Evolutionary conservation across 1,284 basidiomycete genomes (phyloP).

Genomic region (Volvariella volvacea): DNA sequence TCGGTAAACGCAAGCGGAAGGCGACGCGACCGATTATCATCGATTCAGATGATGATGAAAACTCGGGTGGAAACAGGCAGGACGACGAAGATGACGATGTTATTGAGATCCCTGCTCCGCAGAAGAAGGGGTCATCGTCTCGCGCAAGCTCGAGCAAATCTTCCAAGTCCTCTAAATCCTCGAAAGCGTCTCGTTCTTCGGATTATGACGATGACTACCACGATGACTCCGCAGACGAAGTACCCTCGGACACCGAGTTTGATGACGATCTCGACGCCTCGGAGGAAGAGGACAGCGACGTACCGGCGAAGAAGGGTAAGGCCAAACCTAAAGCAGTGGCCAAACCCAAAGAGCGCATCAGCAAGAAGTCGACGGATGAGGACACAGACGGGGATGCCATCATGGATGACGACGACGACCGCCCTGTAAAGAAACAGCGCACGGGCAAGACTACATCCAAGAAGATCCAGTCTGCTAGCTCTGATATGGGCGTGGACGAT

Average conservation of each 20-base stretch:
- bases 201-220: constrained; percentile 41
- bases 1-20: constrained; percentile 7
- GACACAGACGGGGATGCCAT: constrained; percentile 14
- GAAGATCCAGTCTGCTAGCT: constrained; percentile 12
- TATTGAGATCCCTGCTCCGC: constrained; percentile 10
- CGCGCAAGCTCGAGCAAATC: constrained; percentile 8
- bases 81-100: constrained; percentile 13
- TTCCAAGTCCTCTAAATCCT: constrained; percentile 12
- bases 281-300: constrained; percentile 8
- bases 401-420: constrained; percentile 11
- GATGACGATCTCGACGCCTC: constrained; percentile 13
- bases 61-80: constrained; percentile 13
- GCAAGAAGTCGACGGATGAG: constrained; percentile 13
- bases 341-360: constrained; percentile 13
- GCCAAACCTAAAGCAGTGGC: constrained; percentile 23
- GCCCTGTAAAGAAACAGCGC: constrained; percentile 13
- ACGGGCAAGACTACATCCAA: constrained; percentile 10
- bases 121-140: constrained; percentile 9
- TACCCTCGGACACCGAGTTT: constrained; percentile 1
- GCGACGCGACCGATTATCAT: constrained; percentile 26
- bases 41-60: constrained; percentile 43
- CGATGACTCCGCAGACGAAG: constrained; percentile 25
- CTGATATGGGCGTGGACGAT: constrained; percentile 40
- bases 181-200: constrained; percentile 28
- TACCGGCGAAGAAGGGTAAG: constrained; percentile 4